Evolutionary conservation across 768 basidiomycete species (phyloP).

Genomic region (Phanerochaete sordida): DNA sequence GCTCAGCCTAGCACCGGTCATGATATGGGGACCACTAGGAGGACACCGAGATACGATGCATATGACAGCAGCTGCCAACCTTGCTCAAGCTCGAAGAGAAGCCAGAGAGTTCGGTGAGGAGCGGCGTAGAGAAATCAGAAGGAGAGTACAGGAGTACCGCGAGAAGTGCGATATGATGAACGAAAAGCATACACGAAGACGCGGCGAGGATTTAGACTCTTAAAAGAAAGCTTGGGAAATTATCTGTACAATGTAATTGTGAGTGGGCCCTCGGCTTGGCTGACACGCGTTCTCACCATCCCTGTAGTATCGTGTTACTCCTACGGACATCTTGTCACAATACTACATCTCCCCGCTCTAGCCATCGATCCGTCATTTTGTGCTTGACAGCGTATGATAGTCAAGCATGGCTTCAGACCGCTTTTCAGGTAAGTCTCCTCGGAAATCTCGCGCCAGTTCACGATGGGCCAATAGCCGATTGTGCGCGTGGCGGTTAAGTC

Average conservation of each 20-base stretch:
- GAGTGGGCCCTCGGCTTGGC: too few relatives aligned
- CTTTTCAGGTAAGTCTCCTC: too few relatives aligned
- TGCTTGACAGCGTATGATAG: background rate
- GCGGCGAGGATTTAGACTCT: background rate
- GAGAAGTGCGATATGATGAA: constrained; percentile 4
- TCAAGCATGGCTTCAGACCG: background rate
- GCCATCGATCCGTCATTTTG: background rate
- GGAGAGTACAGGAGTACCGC: constrained; percentile 40
- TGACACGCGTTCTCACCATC: background rate
- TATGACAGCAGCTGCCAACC: constrained; percentile 49
- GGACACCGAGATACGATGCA: constrained; percentile 41
- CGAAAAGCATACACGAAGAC: background rate
- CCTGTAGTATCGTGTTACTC: background rate
- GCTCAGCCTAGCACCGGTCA: constrained; percentile 40
- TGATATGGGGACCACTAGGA: constrained; percentile 29
- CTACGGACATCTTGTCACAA: background rate
- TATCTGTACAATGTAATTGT: background rate
- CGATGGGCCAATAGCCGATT: background rate
- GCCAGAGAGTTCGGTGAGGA: constrained; percentile 53
- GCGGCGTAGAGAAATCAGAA: constrained; percentile 47
- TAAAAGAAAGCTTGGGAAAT: background rate
- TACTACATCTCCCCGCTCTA: background rate
- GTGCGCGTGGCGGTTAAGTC: background rate
- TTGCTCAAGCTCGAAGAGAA: constrained; percentile 56
- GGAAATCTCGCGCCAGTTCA: too few relatives aligned